These are phyloP conservation scores for Citrus maxima DNA, from an alignment of 345 rosid genomes.

Conservation along the genomic window DNA sequence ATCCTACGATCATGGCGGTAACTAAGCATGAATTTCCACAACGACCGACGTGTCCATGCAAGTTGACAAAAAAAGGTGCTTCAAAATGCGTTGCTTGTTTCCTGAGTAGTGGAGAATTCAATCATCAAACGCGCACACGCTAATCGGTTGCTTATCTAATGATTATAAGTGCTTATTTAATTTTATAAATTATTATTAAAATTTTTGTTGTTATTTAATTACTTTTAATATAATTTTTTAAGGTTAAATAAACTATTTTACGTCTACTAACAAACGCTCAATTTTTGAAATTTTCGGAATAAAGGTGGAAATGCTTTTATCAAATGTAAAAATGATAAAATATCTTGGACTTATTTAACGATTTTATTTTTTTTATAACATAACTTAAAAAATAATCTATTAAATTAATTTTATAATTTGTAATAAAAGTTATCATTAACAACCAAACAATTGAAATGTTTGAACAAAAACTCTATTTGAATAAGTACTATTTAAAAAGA, in stretches of 20 bases:
- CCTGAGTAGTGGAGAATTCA: background rate
- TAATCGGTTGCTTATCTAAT: too few relatives aligned
- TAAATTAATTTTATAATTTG: too few relatives aligned
- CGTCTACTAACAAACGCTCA: accelerated
- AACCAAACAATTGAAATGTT: accelerated
- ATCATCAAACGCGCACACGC: too few relatives aligned
- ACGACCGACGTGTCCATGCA: background rate
- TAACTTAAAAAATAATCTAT: too few relatives aligned
- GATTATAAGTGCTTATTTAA: accelerated
- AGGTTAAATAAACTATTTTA: too few relatives aligned
- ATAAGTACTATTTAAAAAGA: too few relatives aligned
- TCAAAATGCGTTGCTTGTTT: too few relatives aligned
- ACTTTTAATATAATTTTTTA: accelerated
- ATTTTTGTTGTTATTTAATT: too few relatives aligned
- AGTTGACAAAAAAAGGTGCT: background rate
- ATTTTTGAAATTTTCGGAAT: accelerated
- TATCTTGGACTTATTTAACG: accelerated
- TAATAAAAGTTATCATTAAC: too few relatives aligned
- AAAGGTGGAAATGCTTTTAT: accelerated
- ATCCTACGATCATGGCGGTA: background rate
- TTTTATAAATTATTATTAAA: too few relatives aligned
- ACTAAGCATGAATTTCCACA: background rate
- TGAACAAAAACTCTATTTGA: accelerated
- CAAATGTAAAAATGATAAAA: too few relatives aligned
- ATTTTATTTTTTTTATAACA: too few relatives aligned